Evolutionary conservation across 2,329 filamentous ascomycete species (phyloP).

Genomic region (Dactylellina haptotyla): DNA sequence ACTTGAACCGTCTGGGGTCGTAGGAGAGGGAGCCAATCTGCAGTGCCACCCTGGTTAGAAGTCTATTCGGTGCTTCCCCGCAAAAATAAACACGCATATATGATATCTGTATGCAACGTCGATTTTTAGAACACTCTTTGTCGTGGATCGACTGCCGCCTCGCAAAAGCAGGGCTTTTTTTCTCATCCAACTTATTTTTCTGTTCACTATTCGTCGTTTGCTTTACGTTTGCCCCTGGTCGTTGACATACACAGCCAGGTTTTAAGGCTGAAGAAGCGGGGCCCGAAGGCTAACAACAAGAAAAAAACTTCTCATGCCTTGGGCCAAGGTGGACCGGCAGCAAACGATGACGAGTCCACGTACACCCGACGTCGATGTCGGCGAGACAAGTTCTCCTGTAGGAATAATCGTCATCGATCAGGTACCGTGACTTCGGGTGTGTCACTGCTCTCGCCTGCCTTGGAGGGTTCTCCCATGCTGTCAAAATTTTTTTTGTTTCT

Average conservation of each 20-base stretch:
- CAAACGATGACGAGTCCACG: constrained; percentile 14
- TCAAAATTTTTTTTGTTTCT: not conserved
- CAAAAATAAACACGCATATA: not conserved
- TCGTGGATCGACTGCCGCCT: not conserved
- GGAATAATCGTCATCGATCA: not conserved
- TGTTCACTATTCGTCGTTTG: too few relatives aligned
- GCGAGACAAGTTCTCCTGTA: not conserved
- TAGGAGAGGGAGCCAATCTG: not conserved
- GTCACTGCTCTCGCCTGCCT: not conserved
- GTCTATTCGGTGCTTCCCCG: not conserved
- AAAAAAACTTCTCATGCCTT: not conserved
- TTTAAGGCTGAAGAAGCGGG: constrained; percentile 12
- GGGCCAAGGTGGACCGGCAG: not conserved
- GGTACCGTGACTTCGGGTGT: not conserved
- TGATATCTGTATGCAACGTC: constrained; percentile 5
- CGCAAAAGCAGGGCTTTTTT: too few relatives aligned
- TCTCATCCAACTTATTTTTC: too few relatives aligned
- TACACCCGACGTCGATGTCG: not conserved
- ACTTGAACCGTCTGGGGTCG: too few relatives aligned
- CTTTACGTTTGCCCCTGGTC: not conserved
- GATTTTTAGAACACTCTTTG: not conserved
- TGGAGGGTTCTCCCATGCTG: not conserved
- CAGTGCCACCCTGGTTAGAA: not conserved
- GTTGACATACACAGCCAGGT: constrained; percentile 19
- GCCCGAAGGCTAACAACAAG: not conserved